Evolutionary conservation across 345 rosid species (phyloP), one percentile per base, ranked within the genome.

Genomic region (Syzygium aromaticum): DNA sequence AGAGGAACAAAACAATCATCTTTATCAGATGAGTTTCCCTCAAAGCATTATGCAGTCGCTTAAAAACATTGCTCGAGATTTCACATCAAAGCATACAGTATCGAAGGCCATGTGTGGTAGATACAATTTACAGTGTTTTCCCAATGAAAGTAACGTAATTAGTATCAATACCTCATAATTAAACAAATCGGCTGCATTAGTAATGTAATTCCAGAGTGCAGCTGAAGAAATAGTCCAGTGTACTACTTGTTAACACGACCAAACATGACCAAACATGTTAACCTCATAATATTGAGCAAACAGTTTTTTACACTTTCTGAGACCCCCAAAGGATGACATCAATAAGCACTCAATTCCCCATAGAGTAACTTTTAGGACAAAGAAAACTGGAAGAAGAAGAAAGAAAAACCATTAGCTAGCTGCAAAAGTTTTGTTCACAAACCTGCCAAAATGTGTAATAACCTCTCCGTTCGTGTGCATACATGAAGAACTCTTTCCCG

Each of bases 391-490:
- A 33, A 33, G 38, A 21, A 23, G 54, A 33, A 33, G 38, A 33
- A 33, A 33, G 38, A 33, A 33, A 33, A 33, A 33, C 38, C 38
- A 3, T 33, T 33, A 33, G 38, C 38, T 33, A 33, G 38, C 38
- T 33, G 38, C 38, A 33, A 33, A 33, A 33, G 38, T 2, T 33
- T 33, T 33, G 38, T 33, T 33, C 30, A 25, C 63, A 57, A 57
- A 57, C 63, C 63, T 57, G 63, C 99, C 99, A 98, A 90, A 96
- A 98, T 14, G 99, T 96, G 92, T 93, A 98, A 90, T 96, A 98
- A 82, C 99, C 99, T 91, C 99, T 94, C 54, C 95, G 94, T 90
- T 96, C 99, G 90, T 96, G 98, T 59, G 98, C 99, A 84, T 96
- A 98, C 87, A 98, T 96, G 93, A 97, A 96, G 86, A 97, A 96